Base-by-base conservation (phyloP, 192 early-diverging fungal genomes). In the Backusella luteola region DNA sequence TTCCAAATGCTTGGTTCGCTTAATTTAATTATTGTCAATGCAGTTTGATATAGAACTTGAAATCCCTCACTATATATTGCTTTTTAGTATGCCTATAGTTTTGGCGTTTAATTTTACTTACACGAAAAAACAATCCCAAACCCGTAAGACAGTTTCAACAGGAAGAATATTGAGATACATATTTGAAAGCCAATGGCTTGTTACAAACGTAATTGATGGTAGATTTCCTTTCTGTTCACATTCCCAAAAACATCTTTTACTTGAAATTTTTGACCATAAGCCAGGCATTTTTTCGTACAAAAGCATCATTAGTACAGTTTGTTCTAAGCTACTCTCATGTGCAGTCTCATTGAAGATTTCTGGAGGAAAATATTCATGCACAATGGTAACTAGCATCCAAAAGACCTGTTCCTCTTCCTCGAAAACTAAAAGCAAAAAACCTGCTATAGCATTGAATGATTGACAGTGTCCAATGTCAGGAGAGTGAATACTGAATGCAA, bases 381-480 rank as follows among this genome's bases (percentile, higher is more conserved):
- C 87, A 32, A 93, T 90, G 11, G 89, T 90, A 0, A 92, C 87
- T 17, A 96, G 80, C 49, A 85, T 91, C 94, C 94, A 96, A 76
- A 95, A 96, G 12, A 92, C 90, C 0, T 75, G 15, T n/a, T 75
- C 74, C 35, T 75, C 74, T 12, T 74, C 35, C 7, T 74, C 26
- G 6, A 67, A 4, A 4, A 75, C 29, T 19, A 75, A n/a, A 29
- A 75, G 66, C 21, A 75, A 34, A 14, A 75, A 66, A 4, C 66
- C 74, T 6, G 32, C 74, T 53, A 75, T 12, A 32, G 67, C 67
- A 76, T 94, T 94, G 74, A 96, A 88, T 0, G 90, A 90, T 76
- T 96, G 94, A 79, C 93, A 94, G 84, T 96, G 94, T 21, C 93
- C 94, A 41, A 96, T 93, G 12, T 86, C 70, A 44, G 92, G 89